Percentiles rank a stretch among this genome's conserved stretches.
Conservation (phyloP, 352 stramenopile species). For the Phytophthora sp. region DNA sequence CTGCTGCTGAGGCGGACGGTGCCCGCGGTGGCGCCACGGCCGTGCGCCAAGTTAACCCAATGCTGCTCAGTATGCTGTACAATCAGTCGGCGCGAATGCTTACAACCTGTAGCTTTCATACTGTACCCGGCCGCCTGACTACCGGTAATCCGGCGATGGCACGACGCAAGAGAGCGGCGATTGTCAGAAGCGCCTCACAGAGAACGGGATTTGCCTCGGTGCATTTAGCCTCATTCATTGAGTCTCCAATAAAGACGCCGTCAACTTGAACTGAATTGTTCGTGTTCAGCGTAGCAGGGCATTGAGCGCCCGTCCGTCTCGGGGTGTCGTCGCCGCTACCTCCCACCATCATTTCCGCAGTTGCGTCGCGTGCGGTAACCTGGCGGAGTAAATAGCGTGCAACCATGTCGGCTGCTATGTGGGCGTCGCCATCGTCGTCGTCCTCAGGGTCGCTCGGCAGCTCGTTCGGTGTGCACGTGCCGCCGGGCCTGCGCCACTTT, state of each 20-base stretch:
- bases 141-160: constrained; percentile 5
- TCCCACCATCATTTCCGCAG: too few species aligned
- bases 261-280: constrained; percentile 25
- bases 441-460: constrained; percentile 20
- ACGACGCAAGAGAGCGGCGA: constrained; percentile 22
- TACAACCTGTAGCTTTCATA: background rate
- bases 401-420: constrained; percentile 14
- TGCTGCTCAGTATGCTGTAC: background rate
- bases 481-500: constrained; percentile 33
- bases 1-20: too few species aligned
- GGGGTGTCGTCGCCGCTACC: too few species aligned
- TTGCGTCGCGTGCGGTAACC: too few species aligned
- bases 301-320: background rate
- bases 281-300: constrained; percentile 15
- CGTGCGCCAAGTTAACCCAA: constrained; percentile 4
- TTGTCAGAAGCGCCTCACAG: constrained; percentile 12
- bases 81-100: constrained; percentile 32
- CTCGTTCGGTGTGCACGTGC: constrained; percentile 32
- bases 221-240: constrained; percentile 21
- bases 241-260: constrained; percentile 9
- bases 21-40: too few species aligned
- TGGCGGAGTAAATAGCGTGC: background rate
- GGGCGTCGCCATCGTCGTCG: constrained; percentile 18
- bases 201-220: constrained; percentile 17
- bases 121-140: background rate